phyloP scores from a whole-genome alignment of 2,329 filamentous ascomycete genomes.

The Madurella mycetomatis region DNA sequence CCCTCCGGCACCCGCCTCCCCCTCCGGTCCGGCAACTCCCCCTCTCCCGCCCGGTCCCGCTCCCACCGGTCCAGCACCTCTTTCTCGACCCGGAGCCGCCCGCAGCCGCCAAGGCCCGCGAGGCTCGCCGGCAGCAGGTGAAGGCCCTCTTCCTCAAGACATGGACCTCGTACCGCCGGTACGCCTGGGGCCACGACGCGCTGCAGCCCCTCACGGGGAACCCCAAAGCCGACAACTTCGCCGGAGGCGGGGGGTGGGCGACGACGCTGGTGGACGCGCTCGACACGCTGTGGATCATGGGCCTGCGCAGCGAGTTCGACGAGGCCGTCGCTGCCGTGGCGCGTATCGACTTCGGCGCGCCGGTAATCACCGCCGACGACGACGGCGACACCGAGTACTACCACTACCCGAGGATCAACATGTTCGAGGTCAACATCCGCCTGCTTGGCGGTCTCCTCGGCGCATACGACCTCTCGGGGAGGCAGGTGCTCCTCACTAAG shows the following conservation, averaged over 20 bases:
- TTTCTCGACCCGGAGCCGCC: conserved; percentile 7
- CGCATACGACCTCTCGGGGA: conserved; percentile 28
- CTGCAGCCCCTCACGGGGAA: conserved; percentile 17
- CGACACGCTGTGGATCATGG: conserved; percentile 57
- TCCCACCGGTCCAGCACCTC: conserved; percentile 15
- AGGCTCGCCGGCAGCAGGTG: conserved; percentile 13
- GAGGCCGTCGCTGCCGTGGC: conserved; percentile 44
- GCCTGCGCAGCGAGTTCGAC: conserved; percentile 47
- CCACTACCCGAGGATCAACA: conserved; percentile 29
- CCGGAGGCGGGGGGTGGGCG: conserved; percentile 18
- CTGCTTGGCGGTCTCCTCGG: conserved; percentile 31
- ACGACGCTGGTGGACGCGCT: conserved; percentile 30
- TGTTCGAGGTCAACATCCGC: conserved; percentile 34
- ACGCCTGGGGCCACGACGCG: conserved; percentile 26
- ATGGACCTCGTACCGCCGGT: conserved; percentile 45
- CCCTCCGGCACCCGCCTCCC: conserved; percentile 7
- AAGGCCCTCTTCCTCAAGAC: conserved; percentile 17
- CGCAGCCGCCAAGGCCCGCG: not conserved
- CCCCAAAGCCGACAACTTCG: conserved; percentile 17
- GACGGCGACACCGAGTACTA: too few species aligned
- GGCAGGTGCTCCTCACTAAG: conserved; percentile 38
- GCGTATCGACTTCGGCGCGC: conserved; percentile 44
- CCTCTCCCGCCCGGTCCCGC: not conserved
- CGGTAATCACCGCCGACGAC: conserved; percentile 11
- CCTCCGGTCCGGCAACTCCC: conserved; percentile 5